These are phyloP conservation scores for Clitopilus hobsonii DNA, from an alignment of 768 basidiomycete genomes.

Conservation along the genomic window DNA sequence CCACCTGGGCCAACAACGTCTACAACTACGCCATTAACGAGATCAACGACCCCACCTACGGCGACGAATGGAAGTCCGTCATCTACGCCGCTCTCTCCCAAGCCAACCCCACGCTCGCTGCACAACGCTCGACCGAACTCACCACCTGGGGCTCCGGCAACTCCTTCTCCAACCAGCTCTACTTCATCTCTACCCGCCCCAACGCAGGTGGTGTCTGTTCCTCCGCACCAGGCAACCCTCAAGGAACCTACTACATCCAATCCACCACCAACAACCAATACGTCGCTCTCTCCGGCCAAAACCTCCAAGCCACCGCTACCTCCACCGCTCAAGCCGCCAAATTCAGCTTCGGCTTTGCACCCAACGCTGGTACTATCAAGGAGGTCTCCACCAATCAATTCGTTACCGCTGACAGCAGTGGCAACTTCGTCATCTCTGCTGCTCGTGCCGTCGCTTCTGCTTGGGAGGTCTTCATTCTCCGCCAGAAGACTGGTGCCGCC, in stretches of 20 bases:
- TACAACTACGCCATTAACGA: slow-evolving; percentile 22
- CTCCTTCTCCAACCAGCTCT: slow-evolving; percentile 24
- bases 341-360: slow-evolving; percentile 23
- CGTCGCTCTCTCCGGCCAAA: slow-evolving; percentile 13
- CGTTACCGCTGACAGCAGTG: slow-evolving; percentile 27
- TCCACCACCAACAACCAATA: slow-evolving; percentile 19
- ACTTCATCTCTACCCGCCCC: slow-evolving; percentile 27
- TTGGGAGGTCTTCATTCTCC: slow-evolving; percentile 25
- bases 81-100: slow-evolving; percentile 29
- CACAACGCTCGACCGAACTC: slow-evolving; percentile 21
- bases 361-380: slow-evolving; percentile 24
- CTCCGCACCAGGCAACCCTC: slow-evolving; percentile 19
- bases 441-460: slow-evolving; percentile 19
- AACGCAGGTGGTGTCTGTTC: slow-evolving; percentile 23
- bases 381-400: slow-evolving; percentile 17
- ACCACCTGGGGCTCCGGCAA: slow-evolving; percentile 29
- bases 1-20: slow-evolving; percentile 23
- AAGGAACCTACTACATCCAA: slow-evolving; percentile 24
- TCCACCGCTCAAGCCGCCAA: slow-evolving; percentile 13
- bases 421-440: slow-evolving; percentile 19
- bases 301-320: slow-evolving; percentile 19
- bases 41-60: slow-evolving; percentile 17
- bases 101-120: slow-evolving; percentile 19
- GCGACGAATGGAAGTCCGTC: slow-evolving; percentile 29
- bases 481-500: slow-evolving; percentile 18